Base-by-base conservation (phyloP, 139 green algal species). In the Microglena sp. region DNA sequence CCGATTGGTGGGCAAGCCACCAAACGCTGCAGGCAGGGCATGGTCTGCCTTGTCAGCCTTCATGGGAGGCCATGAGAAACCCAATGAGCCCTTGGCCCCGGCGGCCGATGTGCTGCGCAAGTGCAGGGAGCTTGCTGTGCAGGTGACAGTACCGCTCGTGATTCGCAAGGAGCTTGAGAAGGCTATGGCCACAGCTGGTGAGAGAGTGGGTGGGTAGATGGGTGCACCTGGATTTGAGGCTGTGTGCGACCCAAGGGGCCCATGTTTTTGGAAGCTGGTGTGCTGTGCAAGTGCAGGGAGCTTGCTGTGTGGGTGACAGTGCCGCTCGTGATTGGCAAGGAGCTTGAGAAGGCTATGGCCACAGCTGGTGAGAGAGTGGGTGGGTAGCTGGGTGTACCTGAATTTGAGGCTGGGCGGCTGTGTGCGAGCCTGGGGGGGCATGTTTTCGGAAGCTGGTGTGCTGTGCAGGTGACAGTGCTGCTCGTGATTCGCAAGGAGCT, bases 301-400 rank as follows among this genome's bases (percentile, higher is more conserved):
- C 60, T 81, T 40, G 83, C 76, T 0, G 80, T 84, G 80, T 43
- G 73, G 44, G 73, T 89, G 24, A 35, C 55, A 24, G 66, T 93
- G 60, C 87, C 90, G 26, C 27, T 53, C 1, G 60, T 82, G 34
- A 64, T 94, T 62, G 59, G 78, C 32, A 26, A 78, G 22, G 70
- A 88, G 35, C 77, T 98, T 36, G 57, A 62, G 27, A 60, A 53
- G 1, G 66, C 57, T 2, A 93, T 98, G 88, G 36, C 73, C 36
- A 62, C 36, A 0, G 74, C 74, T 59, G 72, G 72, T 79, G 63
- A 3, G 72, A n/a, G n/a, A n/a, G n/a, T n/a, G n/a, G n/a, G n/a
- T n/a, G n/a, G n/a, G n/a, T n/a, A n/a, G n/a, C n/a, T n/a, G n/a
- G n/a, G n/a, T n/a, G n/a, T n/a, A n/a, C n/a, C n/a, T n/a, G n/a